These are phyloP conservation scores for Alternaria infectoria DNA, from an alignment of 2,329 filamentous ascomycete genomes.

Conservation along the genomic window DNA sequence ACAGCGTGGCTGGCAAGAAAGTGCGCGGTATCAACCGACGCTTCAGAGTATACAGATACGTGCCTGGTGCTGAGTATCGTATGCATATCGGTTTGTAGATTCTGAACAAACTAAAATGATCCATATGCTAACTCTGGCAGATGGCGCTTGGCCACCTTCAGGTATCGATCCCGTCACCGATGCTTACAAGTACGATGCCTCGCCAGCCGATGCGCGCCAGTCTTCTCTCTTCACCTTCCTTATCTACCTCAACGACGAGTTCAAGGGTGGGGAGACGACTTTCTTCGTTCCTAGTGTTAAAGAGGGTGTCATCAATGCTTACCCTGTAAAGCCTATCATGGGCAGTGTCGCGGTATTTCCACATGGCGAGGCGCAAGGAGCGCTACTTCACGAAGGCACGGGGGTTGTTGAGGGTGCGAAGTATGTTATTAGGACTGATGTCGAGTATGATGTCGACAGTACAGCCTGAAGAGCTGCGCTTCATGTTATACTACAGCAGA, in stretches of 20 bases:
- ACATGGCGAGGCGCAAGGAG: constrained; percentile 70
- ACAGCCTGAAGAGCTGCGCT: background rate
- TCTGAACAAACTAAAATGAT: background rate
- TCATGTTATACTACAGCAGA: background rate
- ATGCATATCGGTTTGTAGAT: constrained; percentile 63
- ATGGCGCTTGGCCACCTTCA: constrained; percentile 76
- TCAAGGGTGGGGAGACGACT: constrained; percentile 73
- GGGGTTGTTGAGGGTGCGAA: constrained; percentile 70
- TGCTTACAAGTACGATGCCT: constrained; percentile 71
- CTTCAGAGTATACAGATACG: constrained; percentile 75
- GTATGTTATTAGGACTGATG: constrained; percentile 74
- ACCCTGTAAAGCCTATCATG: constrained; percentile 72
- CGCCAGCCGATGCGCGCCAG: constrained; percentile 64
- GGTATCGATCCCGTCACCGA: constrained; percentile 63
- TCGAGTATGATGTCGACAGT: constrained; percentile 67
- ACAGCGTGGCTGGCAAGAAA: constrained; percentile 60
- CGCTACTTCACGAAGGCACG: constrained; percentile 72
- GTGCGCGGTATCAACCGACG: constrained; percentile 71
- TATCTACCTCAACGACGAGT: constrained; percentile 74
- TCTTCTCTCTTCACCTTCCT: constrained; percentile 73
- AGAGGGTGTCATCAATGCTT: constrained; percentile 72
- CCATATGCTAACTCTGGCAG: constrained; percentile 26
- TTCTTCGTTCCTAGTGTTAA: constrained; percentile 70
- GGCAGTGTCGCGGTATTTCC: constrained; percentile 72
- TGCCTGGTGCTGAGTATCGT: constrained; percentile 74